Conservation (phyloP, 306 rosid genomes). For the Canavalia gladiata region DNA sequence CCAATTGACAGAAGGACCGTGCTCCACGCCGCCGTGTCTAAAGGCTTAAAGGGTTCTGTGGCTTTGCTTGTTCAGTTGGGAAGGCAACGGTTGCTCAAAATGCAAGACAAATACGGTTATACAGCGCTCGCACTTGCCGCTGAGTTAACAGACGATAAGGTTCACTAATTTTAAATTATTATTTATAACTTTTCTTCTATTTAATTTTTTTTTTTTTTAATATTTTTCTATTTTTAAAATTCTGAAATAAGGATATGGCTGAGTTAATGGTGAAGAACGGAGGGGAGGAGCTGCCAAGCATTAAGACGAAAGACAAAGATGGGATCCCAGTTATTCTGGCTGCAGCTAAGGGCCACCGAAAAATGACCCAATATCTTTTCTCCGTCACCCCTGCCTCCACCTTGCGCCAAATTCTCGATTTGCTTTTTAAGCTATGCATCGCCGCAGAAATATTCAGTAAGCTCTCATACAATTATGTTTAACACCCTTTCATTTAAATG, state of each 20-base stretch:
- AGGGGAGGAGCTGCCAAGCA: neutral
- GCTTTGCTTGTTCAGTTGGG: neutral
- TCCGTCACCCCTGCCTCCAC: neutral
- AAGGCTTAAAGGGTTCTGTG: neutral
- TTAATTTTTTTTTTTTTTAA: too few species aligned
- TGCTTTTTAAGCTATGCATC: constrained; percentile 3
- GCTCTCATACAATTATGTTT: too few species aligned
- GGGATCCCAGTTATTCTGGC: neutral
- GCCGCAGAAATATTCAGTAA: neutral
- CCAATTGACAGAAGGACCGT: neutral
- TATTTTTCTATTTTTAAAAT: too few species aligned
- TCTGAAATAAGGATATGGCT: neutral
- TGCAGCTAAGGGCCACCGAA: neutral
- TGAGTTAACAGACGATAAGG: neutral
- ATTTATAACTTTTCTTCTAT: too few species aligned
- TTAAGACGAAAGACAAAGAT: too few species aligned
- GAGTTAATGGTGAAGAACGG: neutral
- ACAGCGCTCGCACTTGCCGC: neutral
- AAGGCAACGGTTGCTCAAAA: neutral
- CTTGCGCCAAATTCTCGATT: neutral
- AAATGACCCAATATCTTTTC: neutral
- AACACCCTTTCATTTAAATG: too few species aligned
- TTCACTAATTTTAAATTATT: too few species aligned
- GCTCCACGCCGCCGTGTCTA: neutral
- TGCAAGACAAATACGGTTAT: neutral